phyloP scores from a whole-genome alignment of 2,329 filamentous ascomycete genomes.

The Gyromitra esculenta region DNA sequence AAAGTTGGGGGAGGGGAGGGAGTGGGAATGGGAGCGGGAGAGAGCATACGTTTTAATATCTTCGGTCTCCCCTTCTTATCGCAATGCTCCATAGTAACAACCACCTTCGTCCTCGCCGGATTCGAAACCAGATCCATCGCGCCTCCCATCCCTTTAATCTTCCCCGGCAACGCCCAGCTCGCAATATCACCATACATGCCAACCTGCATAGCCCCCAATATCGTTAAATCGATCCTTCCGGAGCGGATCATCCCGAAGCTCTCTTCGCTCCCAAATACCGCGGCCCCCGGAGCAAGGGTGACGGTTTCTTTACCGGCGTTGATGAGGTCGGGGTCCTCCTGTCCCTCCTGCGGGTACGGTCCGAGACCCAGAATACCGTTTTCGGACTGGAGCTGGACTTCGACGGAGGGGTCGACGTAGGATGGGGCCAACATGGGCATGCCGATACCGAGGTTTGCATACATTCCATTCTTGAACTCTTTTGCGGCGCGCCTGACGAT shows the following conservation, averaged over 20 bases:
- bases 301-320: constrained; percentile 91
- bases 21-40: too few relatives aligned
- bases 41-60: constrained; percentile 66
- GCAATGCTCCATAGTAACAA: constrained; percentile 75
- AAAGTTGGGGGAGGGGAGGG: too few relatives aligned
- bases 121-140: constrained; percentile 79
- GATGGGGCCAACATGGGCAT: constrained; percentile 86
- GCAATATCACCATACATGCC: constrained; percentile 80
- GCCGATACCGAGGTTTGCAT: constrained; percentile 83
- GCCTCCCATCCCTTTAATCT: constrained; percentile 88
- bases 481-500: constrained; percentile 81
- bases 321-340: constrained; percentile 72
- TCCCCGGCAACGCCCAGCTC: constrained; percentile 91
- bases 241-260: constrained; percentile 89
- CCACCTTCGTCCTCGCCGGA: constrained; percentile 76
- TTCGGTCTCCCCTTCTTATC: constrained; percentile 75
- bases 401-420: constrained; percentile 73
- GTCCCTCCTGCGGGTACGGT: constrained; percentile 76
- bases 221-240: constrained; percentile 83
- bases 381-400: constrained; percentile 86
- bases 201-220: constrained; percentile 84
- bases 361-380: constrained; percentile 88
- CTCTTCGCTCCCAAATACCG: constrained; percentile 81
- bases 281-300: constrained; percentile 78
- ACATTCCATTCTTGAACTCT: constrained; percentile 79